Conservation (phyloP, 1,284 basidiomycete species). For the Schizophyllum amplum region DNA sequence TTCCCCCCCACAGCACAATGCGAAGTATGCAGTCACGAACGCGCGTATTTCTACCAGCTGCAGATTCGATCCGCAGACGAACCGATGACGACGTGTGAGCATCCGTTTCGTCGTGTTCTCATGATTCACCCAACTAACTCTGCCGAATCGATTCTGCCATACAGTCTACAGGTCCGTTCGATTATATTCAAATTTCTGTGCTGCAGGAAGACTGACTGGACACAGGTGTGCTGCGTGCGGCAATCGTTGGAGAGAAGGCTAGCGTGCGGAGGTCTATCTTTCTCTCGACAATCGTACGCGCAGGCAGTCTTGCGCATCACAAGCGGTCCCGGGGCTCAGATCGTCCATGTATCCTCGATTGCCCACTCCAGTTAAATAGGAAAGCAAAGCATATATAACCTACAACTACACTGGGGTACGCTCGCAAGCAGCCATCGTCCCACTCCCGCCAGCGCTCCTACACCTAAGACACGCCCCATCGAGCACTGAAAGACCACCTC, state of each 20-base stretch:
- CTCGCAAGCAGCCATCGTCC: too few species aligned
- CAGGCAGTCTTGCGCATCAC: too few species aligned
- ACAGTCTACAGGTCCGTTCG: neutral
- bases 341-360: too few species aligned
- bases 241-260: neutral
- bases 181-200: neutral
- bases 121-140: neutral
- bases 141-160: neutral
- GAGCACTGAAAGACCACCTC: too few species aligned
- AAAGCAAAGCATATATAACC: too few species aligned
- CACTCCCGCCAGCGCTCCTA: too few species aligned
- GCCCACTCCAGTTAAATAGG: too few species aligned
- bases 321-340: too few species aligned
- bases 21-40: slow-evolving; percentile 83
- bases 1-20: slow-evolving; percentile 53
- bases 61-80: slow-evolving; percentile 97
- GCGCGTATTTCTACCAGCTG: slow-evolving; percentile 93
- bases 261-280: too few species aligned
- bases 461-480: too few species aligned
- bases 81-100: slow-evolving; percentile 93
- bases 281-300: too few species aligned
- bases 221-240: neutral
- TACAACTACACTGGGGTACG: too few species aligned
- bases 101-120: neutral
- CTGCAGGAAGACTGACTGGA: neutral